Evolutionary conservation across 1,284 basidiomycete genomes (phyloP), one percentile per base, ranked within the genome.

Genomic region (Singerocomus inundabilis): DNA sequence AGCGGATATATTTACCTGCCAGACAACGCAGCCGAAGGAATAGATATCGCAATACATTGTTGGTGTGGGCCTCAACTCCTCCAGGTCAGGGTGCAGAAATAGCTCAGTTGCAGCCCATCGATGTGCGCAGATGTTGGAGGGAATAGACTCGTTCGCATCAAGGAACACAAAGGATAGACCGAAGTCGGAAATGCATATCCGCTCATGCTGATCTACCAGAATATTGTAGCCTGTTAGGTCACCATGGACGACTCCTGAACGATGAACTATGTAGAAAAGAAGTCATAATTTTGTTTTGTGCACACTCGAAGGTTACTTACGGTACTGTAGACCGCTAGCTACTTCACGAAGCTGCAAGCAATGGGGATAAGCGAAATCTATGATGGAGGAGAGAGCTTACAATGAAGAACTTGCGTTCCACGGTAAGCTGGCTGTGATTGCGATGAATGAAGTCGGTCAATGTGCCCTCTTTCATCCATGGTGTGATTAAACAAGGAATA

Each of bases 161-260:
- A 25, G 35, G 30, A 32, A 46, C 16, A 16, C 15, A 29, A 39
- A 44, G 1, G 54, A 46, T 11, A 57, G 37, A 7, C 51, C 55
- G 31, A 56, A 56, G 30, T 56, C 54, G n/a, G 54, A 55, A 1
- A 56, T 58, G 10, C 6, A 57, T 28, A 38, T 35, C n/a, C 9
- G 21, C 1, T 52, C 56, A 34, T 28, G n/a, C 1, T 46, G 52
- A 29, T 46, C 46, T 4, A 56, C 24, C n/a, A 56, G 37, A 7
- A 56, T 46, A 36, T 56, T 56, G 3, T 40, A 56, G 0, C 56
- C 54, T 8, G 54, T 56, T 12, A 56, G 24, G 24, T 56, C 54
- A 24, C 54, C 54, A 15, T 57, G 54, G 37, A 58, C 11, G 16
- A 56, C 30, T 10, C 46, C 52, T 1, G 41, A 39, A 2, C 24